Percentiles rank a stretch among this genome's conserved stretches.
Conservation (phyloP, 331 rosid species). For the Saraca asoca region DNA sequence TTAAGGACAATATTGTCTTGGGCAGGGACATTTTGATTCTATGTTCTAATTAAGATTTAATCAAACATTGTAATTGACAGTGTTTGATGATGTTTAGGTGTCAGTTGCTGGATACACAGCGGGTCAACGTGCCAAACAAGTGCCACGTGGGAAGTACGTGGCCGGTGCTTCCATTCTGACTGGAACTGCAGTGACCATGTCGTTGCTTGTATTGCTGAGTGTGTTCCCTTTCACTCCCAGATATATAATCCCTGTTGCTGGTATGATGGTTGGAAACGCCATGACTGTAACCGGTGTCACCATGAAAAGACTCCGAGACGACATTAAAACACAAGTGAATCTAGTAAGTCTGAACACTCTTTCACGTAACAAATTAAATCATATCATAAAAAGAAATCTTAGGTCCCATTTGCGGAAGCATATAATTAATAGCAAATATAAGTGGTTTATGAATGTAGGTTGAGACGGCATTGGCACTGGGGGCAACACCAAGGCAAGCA, state of each 20-base stretch:
- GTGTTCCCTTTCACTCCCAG: conserved; percentile 95
- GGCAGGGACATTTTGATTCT: no score
- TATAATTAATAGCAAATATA: no score
- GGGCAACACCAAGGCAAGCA: conserved; percentile 93
- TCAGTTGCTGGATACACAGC: conserved; percentile 91
- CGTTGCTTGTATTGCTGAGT: conserved; percentile 54
- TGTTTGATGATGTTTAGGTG: conserved; percentile 44
- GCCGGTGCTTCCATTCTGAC: conserved; percentile 82
- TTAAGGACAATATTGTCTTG: no score
- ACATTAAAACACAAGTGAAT: conserved; percentile 69
- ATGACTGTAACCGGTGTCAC: conserved; percentile 98
- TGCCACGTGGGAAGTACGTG: conserved; percentile 75
- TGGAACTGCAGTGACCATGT: conserved; percentile 81
- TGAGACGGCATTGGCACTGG: conserved; percentile 91
- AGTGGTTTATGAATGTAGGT: conserved; percentile 46
- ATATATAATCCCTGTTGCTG: conserved; percentile 83
- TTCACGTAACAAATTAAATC: background rate
- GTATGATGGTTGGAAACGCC: conserved; percentile 97
- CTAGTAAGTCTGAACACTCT: conserved; percentile 47
- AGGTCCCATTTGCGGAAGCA: no score
- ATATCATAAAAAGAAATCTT: no score
- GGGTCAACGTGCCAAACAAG: conserved; percentile 85
- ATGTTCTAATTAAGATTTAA: no score
- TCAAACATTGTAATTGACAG: no score
- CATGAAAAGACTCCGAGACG: conserved; percentile 88